Conservation (phyloP, 176 grass and related monocot genomes). For the Hordeum marinum region DNA sequence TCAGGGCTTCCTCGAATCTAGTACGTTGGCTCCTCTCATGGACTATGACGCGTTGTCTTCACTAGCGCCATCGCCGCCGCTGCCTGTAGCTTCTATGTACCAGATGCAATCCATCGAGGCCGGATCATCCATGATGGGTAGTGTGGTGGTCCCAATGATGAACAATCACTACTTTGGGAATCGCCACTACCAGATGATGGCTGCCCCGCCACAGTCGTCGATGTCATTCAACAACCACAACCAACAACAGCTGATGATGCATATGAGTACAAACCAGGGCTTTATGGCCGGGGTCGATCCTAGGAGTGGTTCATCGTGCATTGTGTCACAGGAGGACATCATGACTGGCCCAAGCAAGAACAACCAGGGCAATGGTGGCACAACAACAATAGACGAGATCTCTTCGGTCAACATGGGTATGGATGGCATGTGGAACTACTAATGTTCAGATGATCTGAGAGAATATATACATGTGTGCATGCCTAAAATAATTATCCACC, state of each 20-base stretch:
- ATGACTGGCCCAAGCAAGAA: neutral
- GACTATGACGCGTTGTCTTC: neutral
- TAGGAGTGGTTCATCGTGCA: neutral
- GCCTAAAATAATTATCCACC: neutral
- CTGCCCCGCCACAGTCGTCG: neutral
- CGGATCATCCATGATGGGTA: neutral
- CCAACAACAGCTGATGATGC: neutral
- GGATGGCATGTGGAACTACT: conserved; percentile 23
- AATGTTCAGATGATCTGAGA: neutral
- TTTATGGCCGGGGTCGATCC: neutral
- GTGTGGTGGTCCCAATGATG: neutral
- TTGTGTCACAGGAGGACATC: conserved; percentile 24
- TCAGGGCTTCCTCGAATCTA: neutral
- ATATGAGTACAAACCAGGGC: neutral
- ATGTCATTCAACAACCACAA: neutral
- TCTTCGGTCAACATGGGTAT: conserved; percentile 4
- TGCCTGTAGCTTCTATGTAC: neutral
- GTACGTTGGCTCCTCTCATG: neutral
- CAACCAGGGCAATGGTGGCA: neutral
- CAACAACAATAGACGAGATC: neutral
- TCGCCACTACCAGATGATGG: neutral
- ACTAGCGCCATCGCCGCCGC: neutral
- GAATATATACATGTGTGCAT: neutral
- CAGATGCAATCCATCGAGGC: neutral
- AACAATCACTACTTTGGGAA: neutral